phyloP scores from a whole-genome alignment of 352 stramenopile species.

The Lagenidium giganteum region DNA sequence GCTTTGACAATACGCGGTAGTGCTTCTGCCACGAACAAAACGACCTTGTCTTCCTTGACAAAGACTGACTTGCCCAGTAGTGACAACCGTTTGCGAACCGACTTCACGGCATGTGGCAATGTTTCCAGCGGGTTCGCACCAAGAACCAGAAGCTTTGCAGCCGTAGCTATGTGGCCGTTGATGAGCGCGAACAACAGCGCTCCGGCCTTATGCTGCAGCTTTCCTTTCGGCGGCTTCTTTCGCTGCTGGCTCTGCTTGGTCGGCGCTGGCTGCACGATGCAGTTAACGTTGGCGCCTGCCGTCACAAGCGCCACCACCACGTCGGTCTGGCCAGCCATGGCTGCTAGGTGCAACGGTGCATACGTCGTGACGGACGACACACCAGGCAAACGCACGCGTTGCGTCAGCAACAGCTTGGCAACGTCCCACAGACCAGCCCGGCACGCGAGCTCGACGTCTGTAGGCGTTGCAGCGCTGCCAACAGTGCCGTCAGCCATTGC shows the following conservation, averaged over 20 bases:
- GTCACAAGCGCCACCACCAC: conserved; percentile 35
- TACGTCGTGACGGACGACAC: no score
- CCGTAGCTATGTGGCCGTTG: conserved; percentile 46
- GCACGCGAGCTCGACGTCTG: conserved; percentile 43
- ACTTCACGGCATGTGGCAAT: conserved; percentile 25
- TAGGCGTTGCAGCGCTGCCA: no score
- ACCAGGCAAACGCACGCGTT: conserved; percentile 43
- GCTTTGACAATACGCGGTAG: no score
- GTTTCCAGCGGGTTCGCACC: conserved; percentile 39
- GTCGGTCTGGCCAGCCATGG: conserved; percentile 35
- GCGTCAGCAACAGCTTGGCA: conserved; percentile 29
- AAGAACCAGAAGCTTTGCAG: conserved; percentile 47
- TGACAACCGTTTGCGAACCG: no score
- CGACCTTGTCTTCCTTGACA: no score
- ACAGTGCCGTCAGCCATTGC: no score
- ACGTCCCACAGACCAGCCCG: conserved; percentile 44
- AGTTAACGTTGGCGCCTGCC: conserved; percentile 60
- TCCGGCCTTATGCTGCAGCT: conserved; percentile 7
- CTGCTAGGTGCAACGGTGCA: conserved; percentile 38
- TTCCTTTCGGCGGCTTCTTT: conserved; percentile 1
- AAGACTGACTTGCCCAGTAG: no score
- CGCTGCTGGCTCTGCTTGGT: no score
- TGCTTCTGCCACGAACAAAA: no score
- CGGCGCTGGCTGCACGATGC: conserved; percentile 13
- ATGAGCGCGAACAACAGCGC: conserved; percentile 48